These are phyloP conservation scores for Volvox carteri DNA, from an alignment of 163 green algal genomes.

Conservation along the genomic window DNA sequence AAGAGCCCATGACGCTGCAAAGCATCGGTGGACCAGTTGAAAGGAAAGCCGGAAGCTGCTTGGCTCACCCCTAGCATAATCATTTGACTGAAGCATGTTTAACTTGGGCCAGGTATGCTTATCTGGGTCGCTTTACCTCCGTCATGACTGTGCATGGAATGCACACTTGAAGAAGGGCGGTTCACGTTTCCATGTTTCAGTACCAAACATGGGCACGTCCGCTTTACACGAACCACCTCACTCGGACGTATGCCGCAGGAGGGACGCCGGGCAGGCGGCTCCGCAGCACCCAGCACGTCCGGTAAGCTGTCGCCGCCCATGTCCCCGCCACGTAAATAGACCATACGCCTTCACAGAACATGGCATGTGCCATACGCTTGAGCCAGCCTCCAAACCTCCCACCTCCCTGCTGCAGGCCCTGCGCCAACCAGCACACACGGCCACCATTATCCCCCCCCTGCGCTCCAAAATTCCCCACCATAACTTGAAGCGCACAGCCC, in stretches of 20 bases:
- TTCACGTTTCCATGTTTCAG: not conserved
- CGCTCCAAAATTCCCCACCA: too few species aligned
- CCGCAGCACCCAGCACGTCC: not conserved
- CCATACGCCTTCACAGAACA: too few species aligned
- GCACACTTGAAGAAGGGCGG: too few species aligned
- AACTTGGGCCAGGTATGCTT: conserved; percentile 31
- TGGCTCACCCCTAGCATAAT: not conserved
- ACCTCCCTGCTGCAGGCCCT: too few species aligned
- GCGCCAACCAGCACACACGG: too few species aligned
- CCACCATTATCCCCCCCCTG: too few species aligned
- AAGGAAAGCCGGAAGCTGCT: not conserved
- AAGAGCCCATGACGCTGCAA: not conserved
- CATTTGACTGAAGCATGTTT: not conserved
- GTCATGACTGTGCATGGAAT: not conserved
- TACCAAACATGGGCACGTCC: too few species aligned
- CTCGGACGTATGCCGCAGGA: not conserved
- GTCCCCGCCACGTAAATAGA: too few species aligned
- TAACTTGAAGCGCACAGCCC: too few species aligned
- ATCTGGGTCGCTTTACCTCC: not conserved
- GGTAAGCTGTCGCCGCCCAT: too few species aligned
- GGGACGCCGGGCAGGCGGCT: not conserved
- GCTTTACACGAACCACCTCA: not conserved
- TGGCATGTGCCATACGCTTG: too few species aligned
- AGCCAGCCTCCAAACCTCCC: too few species aligned
- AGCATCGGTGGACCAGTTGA: not conserved